Percentiles rank a stretch among this genome's conserved stretches.
These are phyloP conservation scores for Trichoderma koningiopsis DNA, from an alignment of 2,329 filamentous ascomycete species.

Conservation along the genomic window DNA sequence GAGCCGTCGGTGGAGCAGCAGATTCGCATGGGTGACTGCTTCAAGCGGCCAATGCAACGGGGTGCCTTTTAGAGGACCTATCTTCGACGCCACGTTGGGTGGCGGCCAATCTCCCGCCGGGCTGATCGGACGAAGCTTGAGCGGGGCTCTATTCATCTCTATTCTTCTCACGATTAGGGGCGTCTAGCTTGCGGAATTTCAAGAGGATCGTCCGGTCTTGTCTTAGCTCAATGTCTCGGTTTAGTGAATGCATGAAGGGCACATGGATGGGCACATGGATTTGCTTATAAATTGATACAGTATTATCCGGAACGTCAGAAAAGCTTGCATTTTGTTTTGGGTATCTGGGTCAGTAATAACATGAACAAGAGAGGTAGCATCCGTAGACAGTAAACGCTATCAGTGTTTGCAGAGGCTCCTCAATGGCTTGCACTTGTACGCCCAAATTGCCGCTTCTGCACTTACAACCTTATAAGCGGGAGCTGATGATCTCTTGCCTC, in stretches of 20 bases:
- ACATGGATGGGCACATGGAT: too few relatives aligned
- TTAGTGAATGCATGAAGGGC: background rate
- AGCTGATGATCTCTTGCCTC: too few relatives aligned
- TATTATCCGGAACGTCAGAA: too few relatives aligned
- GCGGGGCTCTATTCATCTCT: conserved; percentile 17
- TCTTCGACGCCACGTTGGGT: background rate
- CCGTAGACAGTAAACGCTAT: too few relatives aligned
- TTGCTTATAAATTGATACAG: too few relatives aligned
- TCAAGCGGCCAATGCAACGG: background rate
- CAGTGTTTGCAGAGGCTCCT: too few relatives aligned
- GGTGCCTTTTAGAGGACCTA: background rate
- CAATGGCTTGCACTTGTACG: too few relatives aligned
- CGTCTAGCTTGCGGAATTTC: background rate
- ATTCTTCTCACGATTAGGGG: background rate
- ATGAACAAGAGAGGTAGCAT: too few relatives aligned
- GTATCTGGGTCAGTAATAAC: too few relatives aligned
- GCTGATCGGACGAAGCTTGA: background rate
- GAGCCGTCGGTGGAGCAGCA: background rate
- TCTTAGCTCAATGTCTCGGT: background rate
- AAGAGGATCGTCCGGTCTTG: background rate
- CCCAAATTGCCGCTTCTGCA: too few relatives aligned
- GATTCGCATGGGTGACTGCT: background rate
- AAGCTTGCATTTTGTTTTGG: too few relatives aligned
- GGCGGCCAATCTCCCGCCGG: background rate
- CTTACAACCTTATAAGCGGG: too few relatives aligned